phyloP scores from a whole-genome alignment of 2,329 filamentous ascomycete genomes.

The Verticillium nubilum region DNA sequence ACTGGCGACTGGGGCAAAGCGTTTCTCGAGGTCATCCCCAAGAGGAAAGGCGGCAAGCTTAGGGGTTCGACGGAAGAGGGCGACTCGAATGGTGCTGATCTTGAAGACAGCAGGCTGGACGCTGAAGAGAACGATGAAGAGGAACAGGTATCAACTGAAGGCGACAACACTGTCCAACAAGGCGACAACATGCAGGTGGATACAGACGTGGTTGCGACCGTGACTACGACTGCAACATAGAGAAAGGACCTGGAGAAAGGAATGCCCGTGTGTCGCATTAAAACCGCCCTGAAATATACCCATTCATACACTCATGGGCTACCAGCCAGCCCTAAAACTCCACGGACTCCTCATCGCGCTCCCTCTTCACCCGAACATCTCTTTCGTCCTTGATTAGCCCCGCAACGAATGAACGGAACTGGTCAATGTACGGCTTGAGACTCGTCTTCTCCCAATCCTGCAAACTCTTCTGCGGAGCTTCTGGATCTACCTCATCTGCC shows the following conservation, averaged over 20 bases:
- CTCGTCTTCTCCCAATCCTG: slow-evolving; percentile 97
- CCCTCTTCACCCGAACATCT: slow-evolving; percentile 48
- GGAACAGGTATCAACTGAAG: background rate
- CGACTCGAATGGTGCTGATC: slow-evolving; percentile 14
- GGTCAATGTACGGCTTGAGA: slow-evolving; percentile 85
- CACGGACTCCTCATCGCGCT: slow-evolving; percentile 44
- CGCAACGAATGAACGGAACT: slow-evolving; percentile 77
- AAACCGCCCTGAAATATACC: background rate
- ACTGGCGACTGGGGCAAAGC: slow-evolving; percentile 86
- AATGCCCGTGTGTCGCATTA: background rate
- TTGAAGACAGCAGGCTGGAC: slow-evolving; percentile 16
- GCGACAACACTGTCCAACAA: background rate
- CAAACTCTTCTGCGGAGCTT: slow-evolving; percentile 34
- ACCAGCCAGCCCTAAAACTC: slow-evolving; percentile 32
- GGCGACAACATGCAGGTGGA: background rate
- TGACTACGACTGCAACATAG: background rate
- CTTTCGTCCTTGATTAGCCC: slow-evolving; percentile 72
- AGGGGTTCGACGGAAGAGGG: slow-evolving; percentile 29
- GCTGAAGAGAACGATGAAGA: slow-evolving; percentile 22
- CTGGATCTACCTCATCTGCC: slow-evolving; percentile 34
- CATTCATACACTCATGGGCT: slow-evolving; percentile 9
- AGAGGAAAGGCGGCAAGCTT: slow-evolving; percentile 76
- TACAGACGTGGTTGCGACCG: background rate
- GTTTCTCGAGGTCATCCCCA: slow-evolving; percentile 83
- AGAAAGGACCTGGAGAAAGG: background rate